These are phyloP conservation scores for Xylariales sp. DNA, from an alignment of 2,329 filamentous ascomycete species.

Conservation along the genomic window DNA sequence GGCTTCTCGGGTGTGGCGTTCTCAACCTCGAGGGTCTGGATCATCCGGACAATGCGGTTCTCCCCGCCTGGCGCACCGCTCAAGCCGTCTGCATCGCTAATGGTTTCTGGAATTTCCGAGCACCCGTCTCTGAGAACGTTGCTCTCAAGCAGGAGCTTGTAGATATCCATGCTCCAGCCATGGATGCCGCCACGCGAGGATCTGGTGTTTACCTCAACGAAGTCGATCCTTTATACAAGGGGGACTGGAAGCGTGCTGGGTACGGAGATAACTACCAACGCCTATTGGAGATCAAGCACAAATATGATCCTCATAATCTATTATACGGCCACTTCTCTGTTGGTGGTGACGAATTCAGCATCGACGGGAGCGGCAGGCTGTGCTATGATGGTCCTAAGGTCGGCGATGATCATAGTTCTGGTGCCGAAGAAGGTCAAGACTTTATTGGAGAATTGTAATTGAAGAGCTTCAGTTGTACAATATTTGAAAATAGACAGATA, in stretches of 20 bases:
- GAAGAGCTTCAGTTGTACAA: too few relatives aligned
- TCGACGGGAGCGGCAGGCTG: slow-evolving; percentile 1
- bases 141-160: not conserved
- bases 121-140: slow-evolving; percentile 1
- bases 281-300: slow-evolving; percentile 10
- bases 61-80: slow-evolving; percentile 9
- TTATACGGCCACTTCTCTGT: slow-evolving; percentile 9
- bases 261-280: slow-evolving; percentile 12
- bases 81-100: slow-evolving; percentile 1
- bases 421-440: too few relatives aligned
- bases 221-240: slow-evolving; percentile 10
- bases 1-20: slow-evolving; percentile 7
- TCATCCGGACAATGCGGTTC: slow-evolving; percentile 11
- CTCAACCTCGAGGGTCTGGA: slow-evolving; percentile 1
- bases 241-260: slow-evolving; percentile 12
- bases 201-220: slow-evolving; percentile 12
- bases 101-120: slow-evolving; percentile 3
- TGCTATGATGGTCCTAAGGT: too few relatives aligned
- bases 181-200: slow-evolving; percentile 8
- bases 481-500: too few relatives aligned
- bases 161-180: not conserved
- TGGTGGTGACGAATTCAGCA: slow-evolving; percentile 6
- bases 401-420: too few relatives aligned
- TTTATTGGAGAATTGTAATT: too few relatives aligned
- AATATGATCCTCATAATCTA: slow-evolving; percentile 10